Evolutionary conservation across 441 rosid genomes (phyloP), one percentile per base, ranked within the genome.

Genomic region (Croton setiger): DNA sequence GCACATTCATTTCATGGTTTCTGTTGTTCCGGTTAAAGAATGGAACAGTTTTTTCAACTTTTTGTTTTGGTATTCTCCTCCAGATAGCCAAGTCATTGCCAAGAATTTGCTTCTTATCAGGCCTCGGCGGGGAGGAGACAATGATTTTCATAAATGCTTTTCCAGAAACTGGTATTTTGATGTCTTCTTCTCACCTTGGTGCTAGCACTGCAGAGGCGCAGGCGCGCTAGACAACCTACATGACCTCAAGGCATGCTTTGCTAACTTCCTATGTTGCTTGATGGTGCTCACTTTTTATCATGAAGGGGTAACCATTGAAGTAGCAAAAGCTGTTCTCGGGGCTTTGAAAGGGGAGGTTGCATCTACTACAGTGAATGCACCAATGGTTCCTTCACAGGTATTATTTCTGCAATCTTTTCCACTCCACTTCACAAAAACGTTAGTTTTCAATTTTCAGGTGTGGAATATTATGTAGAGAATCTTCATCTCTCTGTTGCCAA

Each of bases 121-220:
- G n/a, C n/a, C n/a, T n/a, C n/a, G n/a, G n/a, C n/a, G n/a, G n/a
- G n/a, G n/a, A n/a, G n/a, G n/a, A n/a, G n/a, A n/a, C n/a, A n/a
- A n/a, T n/a, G n/a, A n/a, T n/a, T n/a, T n/a, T n/a, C n/a, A n/a
- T n/a, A n/a, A n/a, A n/a, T n/a, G n/a, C n/a, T n/a, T n/a, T n/a
- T n/a, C n/a, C n/a, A n/a, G n/a, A n/a, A n/a, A n/a, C n/a, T n/a
- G n/a, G n/a, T n/a, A n/a, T 20, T 96, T 94, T 52, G 98, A 94
- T 78, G 97, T 91, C 41, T 94, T 94, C 98, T 35, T 97, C 98
- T 66, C 98, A 94, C 81, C 98, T 91, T 45, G 97, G 98, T 70
- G 97, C 97, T 47, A 91, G 97, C 72, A 91, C 97, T 17, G 79
- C 78, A 72, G 97, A 94, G 82, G 98, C 98, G 61, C 98, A 93